Base-by-base conservation (phyloP, 371 early-diverging fungal genomes). In the Rozella allomycis region DNA sequence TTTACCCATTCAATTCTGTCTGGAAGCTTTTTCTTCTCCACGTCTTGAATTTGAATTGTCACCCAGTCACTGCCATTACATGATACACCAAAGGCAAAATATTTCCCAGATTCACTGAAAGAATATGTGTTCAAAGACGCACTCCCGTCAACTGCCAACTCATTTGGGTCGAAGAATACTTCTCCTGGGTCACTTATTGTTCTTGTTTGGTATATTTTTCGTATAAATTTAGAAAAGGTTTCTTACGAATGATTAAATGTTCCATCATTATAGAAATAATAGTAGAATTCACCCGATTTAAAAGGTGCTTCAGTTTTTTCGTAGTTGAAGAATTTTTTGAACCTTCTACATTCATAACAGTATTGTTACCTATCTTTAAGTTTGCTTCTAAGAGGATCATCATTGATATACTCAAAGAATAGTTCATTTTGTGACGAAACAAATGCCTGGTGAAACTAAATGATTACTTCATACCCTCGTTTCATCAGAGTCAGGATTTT, bases 241-340 rank as follows among this genome's bases (percentile, higher is more conserved):
- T n/a, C n/a, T n/a, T n/a, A n/a, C n/a, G n/a, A n/a, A n/a, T n/a
- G n/a, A n/a, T n/a, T n/a, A n/a, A n/a, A n/a, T n/a, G n/a, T n/a
- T n/a, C n/a, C n/a, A 14, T 62, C 45, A 55, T 71, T 70, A 47
- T 55, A 46, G 33, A 55, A 71, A 33, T 55, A 66, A 45, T 72
- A 74, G 44, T 67, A 67, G 25, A 43, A 34, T 36, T 58, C 52
- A 10, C 72, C 74, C 4, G 48, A 41, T 33, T 56, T 58, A 40
- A 44, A 53, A 4, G 72, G 70, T 19, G 55, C 42, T n/a, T 58
- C 55, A 38, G 43, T 55, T 7, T 48, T 40, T 32, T 60, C 65
- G 26, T 49, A 60, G 30, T 64, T 37, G 34, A 25, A 41, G 18
- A 48, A 34, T 22, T 46, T 41, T 8, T 49, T 50, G 26, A 58